phyloP scores from a whole-genome alignment of 441 rosid genomes.

The Caryocar brasiliense region DNA sequence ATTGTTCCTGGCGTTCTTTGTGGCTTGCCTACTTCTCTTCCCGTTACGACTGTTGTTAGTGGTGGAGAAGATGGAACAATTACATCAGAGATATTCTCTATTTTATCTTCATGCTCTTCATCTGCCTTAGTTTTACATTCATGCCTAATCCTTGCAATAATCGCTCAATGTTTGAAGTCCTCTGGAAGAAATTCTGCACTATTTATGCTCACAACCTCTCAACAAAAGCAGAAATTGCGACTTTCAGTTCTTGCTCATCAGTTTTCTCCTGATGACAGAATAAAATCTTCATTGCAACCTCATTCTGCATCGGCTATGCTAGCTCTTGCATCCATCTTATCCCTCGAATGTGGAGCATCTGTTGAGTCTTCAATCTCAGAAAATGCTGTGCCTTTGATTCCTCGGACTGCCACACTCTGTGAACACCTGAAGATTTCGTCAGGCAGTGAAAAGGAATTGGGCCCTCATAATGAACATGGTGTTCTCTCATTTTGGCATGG shows the following conservation, averaged over 20 bases:
- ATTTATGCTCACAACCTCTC: conserved; percentile 77
- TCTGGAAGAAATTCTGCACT: conserved; percentile 79
- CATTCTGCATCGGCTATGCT: conserved; percentile 87
- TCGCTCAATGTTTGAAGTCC: conserved; percentile 79
- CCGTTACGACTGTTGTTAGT: conserved; percentile 71
- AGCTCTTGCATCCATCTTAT: conserved; percentile 83
- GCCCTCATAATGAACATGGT: conserved; percentile 17
- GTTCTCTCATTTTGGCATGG: conserved; percentile 82
- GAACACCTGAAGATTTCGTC: conserved; percentile 55
- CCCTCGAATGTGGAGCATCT: conserved; percentile 75
- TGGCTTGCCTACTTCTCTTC: conserved; percentile 85
- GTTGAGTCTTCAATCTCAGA: conserved; percentile 69
- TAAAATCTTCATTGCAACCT: conserved; percentile 46
- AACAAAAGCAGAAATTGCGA: conserved; percentile 73
- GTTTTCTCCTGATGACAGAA: conserved; percentile 57
- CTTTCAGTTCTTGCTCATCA: conserved; percentile 68
- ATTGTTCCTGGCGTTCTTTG: conserved; percentile 72
- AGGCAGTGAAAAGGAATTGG: conserved; percentile 29
- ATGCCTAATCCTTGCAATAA: conserved; percentile 59
- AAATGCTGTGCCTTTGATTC: conserved; percentile 80
- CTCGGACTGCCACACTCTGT: conserved; percentile 73
- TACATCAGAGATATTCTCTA: conserved; percentile 65
- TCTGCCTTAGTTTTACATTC: conserved; percentile 49
- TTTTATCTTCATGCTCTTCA: conserved; percentile 50
- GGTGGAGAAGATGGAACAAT: conserved; percentile 93